These are phyloP conservation scores for Quercus aquifolioides DNA, from an alignment of 306 rosid genomes.

Conservation along the genomic window DNA sequence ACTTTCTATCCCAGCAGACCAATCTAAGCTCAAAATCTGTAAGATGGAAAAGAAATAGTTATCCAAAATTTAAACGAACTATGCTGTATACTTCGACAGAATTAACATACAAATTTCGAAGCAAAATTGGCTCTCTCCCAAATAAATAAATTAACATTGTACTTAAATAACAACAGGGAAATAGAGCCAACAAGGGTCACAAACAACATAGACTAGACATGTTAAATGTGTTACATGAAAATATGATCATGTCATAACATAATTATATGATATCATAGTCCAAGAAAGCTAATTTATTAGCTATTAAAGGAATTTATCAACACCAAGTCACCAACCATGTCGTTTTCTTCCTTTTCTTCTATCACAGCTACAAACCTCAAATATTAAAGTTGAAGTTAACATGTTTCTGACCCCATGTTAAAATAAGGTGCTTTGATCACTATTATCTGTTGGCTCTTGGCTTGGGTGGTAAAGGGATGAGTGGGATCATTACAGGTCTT, in stretches of 20 bases:
- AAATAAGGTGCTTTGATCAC: background rate
- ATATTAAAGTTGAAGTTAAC: background rate
- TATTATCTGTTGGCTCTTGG: background rate
- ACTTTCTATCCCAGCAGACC: conserved; percentile 73
- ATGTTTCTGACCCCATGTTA: background rate
- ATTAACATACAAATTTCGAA: background rate
- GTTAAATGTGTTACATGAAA: background rate
- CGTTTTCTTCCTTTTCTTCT: background rate
- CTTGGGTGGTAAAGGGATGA: background rate
- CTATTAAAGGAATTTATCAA: no score
- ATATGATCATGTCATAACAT: background rate
- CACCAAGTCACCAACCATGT: no score
- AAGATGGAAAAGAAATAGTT: conserved; percentile 24
- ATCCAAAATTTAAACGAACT: conserved; percentile 3
- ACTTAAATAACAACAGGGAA: background rate
- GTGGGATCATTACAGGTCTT: background rate
- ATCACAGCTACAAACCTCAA: background rate
- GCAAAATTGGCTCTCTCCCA: no score
- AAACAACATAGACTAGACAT: background rate
- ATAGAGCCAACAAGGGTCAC: background rate
- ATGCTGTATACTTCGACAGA: background rate
- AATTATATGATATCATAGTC: background rate
- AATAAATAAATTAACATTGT: no score
- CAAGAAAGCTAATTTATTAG: background rate
- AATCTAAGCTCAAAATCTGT: conserved; percentile 72